Conservation (phyloP, 2,329 filamentous ascomycete species). For the Arthrobotrys megalospora region DNA sequence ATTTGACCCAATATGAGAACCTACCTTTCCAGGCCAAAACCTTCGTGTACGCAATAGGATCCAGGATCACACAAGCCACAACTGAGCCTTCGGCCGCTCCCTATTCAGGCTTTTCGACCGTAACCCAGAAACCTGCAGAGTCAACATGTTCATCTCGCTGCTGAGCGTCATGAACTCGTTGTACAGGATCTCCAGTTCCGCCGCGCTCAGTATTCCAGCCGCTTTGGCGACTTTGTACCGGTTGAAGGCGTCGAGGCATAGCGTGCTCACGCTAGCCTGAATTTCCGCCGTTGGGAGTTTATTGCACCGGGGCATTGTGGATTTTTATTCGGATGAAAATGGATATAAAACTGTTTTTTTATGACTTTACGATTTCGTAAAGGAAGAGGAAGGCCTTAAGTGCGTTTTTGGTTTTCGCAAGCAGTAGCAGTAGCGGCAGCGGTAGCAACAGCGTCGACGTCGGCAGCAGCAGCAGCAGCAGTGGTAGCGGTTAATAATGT, state of each 20-base stretch:
- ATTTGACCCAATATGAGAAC: not conserved
- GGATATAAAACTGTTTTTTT: not conserved
- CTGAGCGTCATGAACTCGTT: slow-evolving; percentile 54
- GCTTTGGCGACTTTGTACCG: slow-evolving; percentile 56
- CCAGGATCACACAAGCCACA: slow-evolving; percentile 42
- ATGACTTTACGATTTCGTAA: not conserved
- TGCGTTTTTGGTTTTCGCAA: not conserved
- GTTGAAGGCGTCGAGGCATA: slow-evolving; percentile 55
- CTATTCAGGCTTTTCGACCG: slow-evolving; percentile 27
- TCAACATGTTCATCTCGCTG: slow-evolving; percentile 56
- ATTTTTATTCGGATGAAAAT: not conserved
- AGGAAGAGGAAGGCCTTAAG: too few species aligned
- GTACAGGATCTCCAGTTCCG: slow-evolving; percentile 36
- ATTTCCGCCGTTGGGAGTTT: slow-evolving; percentile 53
- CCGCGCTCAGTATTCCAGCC: slow-evolving; percentile 16
- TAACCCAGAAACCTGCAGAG: slow-evolving; percentile 41
- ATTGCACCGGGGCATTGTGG: slow-evolving; percentile 54
- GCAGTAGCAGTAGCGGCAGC: not conserved
- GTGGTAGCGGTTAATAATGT: slow-evolving; percentile 21
- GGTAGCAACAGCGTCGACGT: too few species aligned
- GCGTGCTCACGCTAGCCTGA: slow-evolving; percentile 59
- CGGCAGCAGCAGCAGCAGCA: slow-evolving; percentile 8
- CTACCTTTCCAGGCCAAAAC: not conserved
- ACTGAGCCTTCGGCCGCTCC: slow-evolving; percentile 41
- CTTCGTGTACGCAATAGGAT: not conserved